A percentile compares a stretch with the other conserved stretches of the same genome.
These are phyloP conservation scores for Medicago truncatula DNA, from an alignment of 306 rosid species.

Conservation along the genomic window DNA sequence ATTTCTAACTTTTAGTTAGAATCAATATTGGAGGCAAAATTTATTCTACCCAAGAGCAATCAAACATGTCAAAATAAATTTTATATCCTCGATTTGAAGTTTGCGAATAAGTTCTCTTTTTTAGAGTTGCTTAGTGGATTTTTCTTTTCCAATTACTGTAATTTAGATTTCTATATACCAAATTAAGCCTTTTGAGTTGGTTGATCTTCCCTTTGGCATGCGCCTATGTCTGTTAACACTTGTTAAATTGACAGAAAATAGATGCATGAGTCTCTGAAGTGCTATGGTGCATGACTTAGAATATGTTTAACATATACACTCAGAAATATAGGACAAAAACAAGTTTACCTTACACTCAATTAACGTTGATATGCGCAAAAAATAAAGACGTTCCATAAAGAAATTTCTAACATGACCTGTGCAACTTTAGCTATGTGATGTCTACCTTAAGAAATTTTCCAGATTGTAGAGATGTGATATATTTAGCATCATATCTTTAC, in stretches of 20 bases:
- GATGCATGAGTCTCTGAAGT: background rate
- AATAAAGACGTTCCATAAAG: background rate
- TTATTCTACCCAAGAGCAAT: background rate
- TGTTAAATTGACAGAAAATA: background rate
- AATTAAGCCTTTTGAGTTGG: background rate
- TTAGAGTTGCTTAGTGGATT: background rate
- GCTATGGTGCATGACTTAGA: background rate
- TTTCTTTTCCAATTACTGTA: background rate
- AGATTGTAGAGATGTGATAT: slow-evolving; percentile 4
- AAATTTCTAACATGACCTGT: background rate
- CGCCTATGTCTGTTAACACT: background rate
- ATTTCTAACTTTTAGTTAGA: background rate
- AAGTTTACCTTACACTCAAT: background rate
- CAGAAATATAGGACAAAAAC: background rate
- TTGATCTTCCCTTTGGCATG: background rate
- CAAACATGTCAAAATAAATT: background rate
- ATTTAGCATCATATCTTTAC: slow-evolving; percentile 25
- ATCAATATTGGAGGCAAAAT: background rate
- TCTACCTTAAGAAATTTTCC: background rate
- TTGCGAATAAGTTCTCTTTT: background rate
- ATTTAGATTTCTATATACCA: background rate
- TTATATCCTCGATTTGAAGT: background rate
- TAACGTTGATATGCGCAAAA: background rate
- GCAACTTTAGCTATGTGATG: slow-evolving; percentile 5
- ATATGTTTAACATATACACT: background rate